phyloP scores from a whole-genome alignment of 176 grass and related monocot species.

The Saccharum spontaneum region DNA sequence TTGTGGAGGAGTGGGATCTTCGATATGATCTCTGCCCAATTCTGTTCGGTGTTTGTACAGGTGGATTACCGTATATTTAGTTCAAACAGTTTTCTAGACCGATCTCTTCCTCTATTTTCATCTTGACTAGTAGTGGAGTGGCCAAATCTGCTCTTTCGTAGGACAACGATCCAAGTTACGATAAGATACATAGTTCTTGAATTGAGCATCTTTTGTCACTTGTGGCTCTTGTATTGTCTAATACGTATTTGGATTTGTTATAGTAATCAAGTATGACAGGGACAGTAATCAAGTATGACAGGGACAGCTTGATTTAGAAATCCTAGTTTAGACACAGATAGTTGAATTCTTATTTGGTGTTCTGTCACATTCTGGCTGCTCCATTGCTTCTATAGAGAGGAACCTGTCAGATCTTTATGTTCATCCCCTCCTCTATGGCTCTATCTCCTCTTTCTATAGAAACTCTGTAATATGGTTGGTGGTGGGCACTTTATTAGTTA shows the following conservation, averaged over 20 bases:
- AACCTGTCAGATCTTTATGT: background rate
- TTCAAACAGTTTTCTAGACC: background rate
- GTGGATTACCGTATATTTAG: background rate
- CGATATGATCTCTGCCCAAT: background rate
- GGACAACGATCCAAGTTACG: background rate
- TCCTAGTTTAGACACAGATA: conserved; percentile 25
- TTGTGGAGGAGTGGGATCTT: conserved; percentile 10
- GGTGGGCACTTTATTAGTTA: conserved; percentile 25
- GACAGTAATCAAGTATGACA: background rate
- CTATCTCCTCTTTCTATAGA: background rate
- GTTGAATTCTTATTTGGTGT: conserved; percentile 29
- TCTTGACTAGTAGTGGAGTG: conserved; percentile 1
- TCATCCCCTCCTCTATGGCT: background rate
- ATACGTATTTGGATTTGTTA: conserved; percentile 17
- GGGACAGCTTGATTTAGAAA: conserved; percentile 1
- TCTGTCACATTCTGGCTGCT: conserved; percentile 19
- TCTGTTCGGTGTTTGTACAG: background rate
- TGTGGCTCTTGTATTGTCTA: background rate
- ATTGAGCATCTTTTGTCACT: background rate
- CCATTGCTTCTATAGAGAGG: conserved; percentile 17
- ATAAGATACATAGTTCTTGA: background rate
- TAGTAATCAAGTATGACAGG: conserved; percentile 20
- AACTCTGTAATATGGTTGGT: conserved; percentile 1
- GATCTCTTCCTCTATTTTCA: background rate
- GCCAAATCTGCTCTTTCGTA: background rate